phyloP scores from a whole-genome alignment of 352 stramenopile species.

The Globisporangium solare region DNA sequence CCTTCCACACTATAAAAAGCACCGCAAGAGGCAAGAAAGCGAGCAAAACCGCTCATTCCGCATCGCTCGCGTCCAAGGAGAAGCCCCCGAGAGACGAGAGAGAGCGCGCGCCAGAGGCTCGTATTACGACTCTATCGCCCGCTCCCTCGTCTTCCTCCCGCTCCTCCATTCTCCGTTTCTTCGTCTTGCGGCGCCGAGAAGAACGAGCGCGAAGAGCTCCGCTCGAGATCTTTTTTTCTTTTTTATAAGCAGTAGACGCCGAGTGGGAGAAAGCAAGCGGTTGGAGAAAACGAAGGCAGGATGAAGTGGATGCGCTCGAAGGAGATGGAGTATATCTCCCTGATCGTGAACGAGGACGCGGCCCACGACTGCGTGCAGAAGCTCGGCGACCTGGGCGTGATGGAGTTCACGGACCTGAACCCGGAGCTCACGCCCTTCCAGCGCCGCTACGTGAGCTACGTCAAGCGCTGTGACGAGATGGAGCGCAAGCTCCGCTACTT shows the following conservation, averaged over 20 bases:
- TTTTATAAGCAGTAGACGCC: no score
- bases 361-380: constrained; percentile 96
- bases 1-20: constrained; percentile 7
- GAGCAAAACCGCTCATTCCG: constrained; percentile 5
- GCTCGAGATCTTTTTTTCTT: background rate
- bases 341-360: constrained; percentile 98
- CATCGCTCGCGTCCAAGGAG: constrained; percentile 5
- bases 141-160: background rate
- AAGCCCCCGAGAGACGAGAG: background rate
- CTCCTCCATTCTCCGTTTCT: background rate
- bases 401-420: constrained; percentile 99
- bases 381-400: constrained; percentile 93
- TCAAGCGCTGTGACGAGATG: constrained; percentile 99
- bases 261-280: background rate
- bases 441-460: constrained; percentile 97
- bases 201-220: background rate
- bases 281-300: background rate
- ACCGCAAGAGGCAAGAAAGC: background rate
- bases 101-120: background rate
- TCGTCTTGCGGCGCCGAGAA: background rate
- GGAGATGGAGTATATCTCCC: constrained; percentile 99
- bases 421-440: constrained; percentile 98
- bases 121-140: constrained; percentile 4
- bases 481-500: constrained; percentile 99
- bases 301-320: constrained; percentile 98